Percentiles rank a stretch among this genome's conserved stretches.
These are phyloP conservation scores for Akebia trifoliata DNA, from an alignment of 164 flowering plant species.

Conservation along the genomic window DNA sequence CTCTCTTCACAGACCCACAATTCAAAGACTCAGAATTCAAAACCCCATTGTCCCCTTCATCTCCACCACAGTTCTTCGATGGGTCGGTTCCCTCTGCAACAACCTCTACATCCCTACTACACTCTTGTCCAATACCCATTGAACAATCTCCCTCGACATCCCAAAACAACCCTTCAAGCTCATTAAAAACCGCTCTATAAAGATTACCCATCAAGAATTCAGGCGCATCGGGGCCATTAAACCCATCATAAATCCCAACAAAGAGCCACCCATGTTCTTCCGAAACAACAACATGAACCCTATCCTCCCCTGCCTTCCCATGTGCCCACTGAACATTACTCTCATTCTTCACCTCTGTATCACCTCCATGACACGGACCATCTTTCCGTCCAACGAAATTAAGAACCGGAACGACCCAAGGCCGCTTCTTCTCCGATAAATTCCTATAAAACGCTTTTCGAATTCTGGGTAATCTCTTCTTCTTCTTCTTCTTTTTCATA, in stretches of 20 bases:
- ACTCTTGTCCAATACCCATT: constrained; percentile 2
- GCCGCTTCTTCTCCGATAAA: constrained; percentile 74
- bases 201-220: constrained; percentile 94
- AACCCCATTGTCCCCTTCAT: no score
- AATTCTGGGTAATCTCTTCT: constrained; percentile 59
- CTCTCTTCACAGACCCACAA: constrained; percentile 47
- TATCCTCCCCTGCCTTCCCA: constrained; percentile 98
- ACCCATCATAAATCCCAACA: constrained; percentile 98
- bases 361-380: background rate
- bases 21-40: constrained; percentile 3
- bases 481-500: constrained; percentile 52
- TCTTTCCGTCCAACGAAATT: constrained; percentile 59
- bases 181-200: constrained; percentile 73
- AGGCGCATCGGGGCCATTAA: constrained; percentile 98
- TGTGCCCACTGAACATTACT: constrained; percentile 88
- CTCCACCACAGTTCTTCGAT: background rate
- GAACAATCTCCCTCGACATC: constrained; percentile 28
- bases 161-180: constrained; percentile 95
- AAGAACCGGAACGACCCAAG: constrained; percentile 87
- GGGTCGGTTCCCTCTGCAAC: background rate
- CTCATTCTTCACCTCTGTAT: constrained; percentile 30
- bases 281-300: constrained; percentile 96
- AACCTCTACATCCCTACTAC: no score
- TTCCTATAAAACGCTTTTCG: constrained; percentile 53
- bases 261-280: constrained; percentile 97